Evolutionary conservation across 768 basidiomycete species (phyloP).

Genomic region (Hysterangium stoloniferum): DNA sequence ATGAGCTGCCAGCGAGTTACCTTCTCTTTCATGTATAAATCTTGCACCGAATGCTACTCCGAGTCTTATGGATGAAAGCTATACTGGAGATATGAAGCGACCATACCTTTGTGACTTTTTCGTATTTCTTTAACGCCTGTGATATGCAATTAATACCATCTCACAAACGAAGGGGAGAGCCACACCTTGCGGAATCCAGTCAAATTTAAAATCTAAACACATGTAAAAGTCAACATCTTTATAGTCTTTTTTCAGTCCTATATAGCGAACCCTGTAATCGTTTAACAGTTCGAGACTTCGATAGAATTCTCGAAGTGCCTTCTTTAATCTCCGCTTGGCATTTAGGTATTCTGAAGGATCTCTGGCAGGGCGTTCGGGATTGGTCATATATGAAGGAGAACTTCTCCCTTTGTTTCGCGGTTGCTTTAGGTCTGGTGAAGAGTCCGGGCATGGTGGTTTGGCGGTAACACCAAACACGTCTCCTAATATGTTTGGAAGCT

Average conservation of each 20-base stretch:
- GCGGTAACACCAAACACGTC: not conserved
- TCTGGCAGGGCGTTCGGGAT: no score
- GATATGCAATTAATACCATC: not conserved
- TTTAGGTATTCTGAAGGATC: slow-evolving; percentile 75
- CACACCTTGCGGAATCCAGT: slow-evolving; percentile 73
- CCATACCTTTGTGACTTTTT: slow-evolving; percentile 62
- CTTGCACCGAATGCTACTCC: slow-evolving; percentile 58
- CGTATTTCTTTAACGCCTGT: slow-evolving; percentile 73
- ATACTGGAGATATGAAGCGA: no score
- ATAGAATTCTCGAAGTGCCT: slow-evolving; percentile 80
- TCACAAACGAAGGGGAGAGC: not conserved
- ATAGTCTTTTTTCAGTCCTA: no score
- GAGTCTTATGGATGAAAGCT: no score
- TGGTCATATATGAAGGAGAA: no score
- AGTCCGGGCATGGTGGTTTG: no score
- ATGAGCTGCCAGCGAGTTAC: no score
- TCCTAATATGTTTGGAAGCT: not conserved
- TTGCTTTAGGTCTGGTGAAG: no score
- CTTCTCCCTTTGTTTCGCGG: no score
- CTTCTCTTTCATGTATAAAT: slow-evolving; percentile 76
- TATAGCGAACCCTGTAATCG: slow-evolving; percentile 67
- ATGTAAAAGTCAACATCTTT: slow-evolving; percentile 10
- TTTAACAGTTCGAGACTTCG: slow-evolving; percentile 76
- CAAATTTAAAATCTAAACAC: slow-evolving; percentile 67
- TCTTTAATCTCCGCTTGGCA: slow-evolving; percentile 81